Conservation (phyloP, 2,329 filamentous ascomycete genomes). For the Mycosphaerella sp. region DNA sequence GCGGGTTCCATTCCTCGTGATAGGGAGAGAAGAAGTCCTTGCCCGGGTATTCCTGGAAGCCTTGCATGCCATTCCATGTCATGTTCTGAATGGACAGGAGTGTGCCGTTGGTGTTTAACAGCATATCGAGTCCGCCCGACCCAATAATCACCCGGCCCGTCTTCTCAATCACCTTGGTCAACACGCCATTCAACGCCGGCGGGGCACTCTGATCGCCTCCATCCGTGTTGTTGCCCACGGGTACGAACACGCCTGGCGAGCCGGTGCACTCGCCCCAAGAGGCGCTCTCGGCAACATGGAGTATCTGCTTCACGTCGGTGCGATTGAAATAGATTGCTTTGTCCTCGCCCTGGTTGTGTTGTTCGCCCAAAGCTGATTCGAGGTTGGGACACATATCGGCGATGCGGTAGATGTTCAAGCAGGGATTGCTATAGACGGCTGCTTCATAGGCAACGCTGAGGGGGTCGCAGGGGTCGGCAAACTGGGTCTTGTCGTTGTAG, state of each 20-base stretch:
- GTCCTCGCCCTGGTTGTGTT: no score
- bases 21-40: slow-evolving; percentile 26
- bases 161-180: slow-evolving; percentile 25
- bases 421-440: slow-evolving; percentile 24
- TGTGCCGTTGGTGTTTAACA: slow-evolving; percentile 28
- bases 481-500: background rate
- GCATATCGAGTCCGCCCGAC: slow-evolving; percentile 25
- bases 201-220: slow-evolving; percentile 16
- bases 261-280: background rate
- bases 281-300: slow-evolving; percentile 27
- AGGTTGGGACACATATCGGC: slow-evolving; percentile 26
- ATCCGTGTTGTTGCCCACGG: background rate
- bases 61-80: slow-evolving; percentile 30
- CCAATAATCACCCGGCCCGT: slow-evolving; percentile 31
- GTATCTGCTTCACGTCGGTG: slow-evolving; percentile 30
- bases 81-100: slow-evolving; percentile 29
- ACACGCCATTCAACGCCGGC: slow-evolving; percentile 6
- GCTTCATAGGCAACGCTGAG: background rate
- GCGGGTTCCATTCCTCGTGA: background rate
- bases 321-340: slow-evolving; percentile 28
- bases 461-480: slow-evolving; percentile 19
- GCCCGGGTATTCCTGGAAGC: slow-evolving; percentile 23
- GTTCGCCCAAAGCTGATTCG: slow-evolving; percentile 9
- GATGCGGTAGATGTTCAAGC: slow-evolving; percentile 32
- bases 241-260: slow-evolving; percentile 12